A percentile compares a stretch with the other conserved stretches of the same genome.
Conservation (phyloP, 441 rosid species). For the Euphorbia schlechtendalii region DNA sequence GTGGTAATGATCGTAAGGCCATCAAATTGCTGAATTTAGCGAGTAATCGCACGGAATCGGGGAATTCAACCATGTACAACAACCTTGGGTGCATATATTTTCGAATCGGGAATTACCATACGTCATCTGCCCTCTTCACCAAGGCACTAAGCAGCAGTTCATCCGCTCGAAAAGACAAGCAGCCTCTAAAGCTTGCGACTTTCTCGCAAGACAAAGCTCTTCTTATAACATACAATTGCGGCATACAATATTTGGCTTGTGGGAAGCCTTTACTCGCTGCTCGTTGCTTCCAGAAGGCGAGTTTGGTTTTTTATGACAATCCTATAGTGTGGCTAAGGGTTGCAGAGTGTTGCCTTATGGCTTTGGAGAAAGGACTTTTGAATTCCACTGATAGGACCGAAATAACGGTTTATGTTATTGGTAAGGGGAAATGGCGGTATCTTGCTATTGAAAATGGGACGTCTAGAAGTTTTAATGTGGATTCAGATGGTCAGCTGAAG, state of each 20-base stretch:
- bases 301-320: constrained; percentile 48
- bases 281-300: constrained; percentile 76
- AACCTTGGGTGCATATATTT: constrained; percentile 93
- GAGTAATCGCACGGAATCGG: constrained; percentile 57
- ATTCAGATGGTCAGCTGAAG: constrained; percentile 50
- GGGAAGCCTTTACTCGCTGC: constrained; percentile 88
- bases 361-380: constrained; percentile 68
- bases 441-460: constrained; percentile 51
- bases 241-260: constrained; percentile 74
- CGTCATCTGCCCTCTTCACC: constrained; percentile 59
- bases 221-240: constrained; percentile 74
- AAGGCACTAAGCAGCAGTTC: constrained; percentile 63
- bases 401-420: constrained; percentile 52
- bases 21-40: constrained; percentile 83
- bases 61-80: constrained; percentile 63
- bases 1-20: constrained; percentile 85
- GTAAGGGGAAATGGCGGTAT: constrained; percentile 92
- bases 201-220: constrained; percentile 85
- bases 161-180: constrained; percentile 64
- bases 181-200: constrained; percentile 50
- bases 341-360: constrained; percentile 92
- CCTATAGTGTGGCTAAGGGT: constrained; percentile 92
- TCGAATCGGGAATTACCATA: constrained; percentile 61
- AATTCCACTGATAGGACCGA: constrained; percentile 49
- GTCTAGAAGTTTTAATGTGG: constrained; percentile 33